A percentile compares a stretch with the other conserved stretches of the same genome.
Evolutionary conservation across 805 yeast species (phyloP).

Genomic region (Starmerella etchellsii): DNA sequence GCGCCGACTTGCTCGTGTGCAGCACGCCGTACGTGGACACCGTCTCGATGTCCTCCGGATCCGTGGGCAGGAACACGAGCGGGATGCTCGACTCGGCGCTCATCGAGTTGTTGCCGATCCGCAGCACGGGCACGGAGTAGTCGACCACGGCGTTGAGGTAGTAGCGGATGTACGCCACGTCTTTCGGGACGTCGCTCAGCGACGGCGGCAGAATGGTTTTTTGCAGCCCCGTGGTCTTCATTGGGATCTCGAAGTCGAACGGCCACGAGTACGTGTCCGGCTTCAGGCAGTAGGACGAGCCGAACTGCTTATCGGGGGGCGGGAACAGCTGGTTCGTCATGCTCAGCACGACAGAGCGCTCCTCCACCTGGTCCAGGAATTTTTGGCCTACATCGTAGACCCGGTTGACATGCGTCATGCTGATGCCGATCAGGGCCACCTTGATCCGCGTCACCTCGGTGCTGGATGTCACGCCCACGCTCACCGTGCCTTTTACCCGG

Average conservation of each 20-base stretch:
- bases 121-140: background rate
- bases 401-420: conserved; percentile 44
- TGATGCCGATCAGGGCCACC: conserved; percentile 49
- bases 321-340: conserved; percentile 27
- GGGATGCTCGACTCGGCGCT: background rate
- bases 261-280: conserved; percentile 28
- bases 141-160: conserved; percentile 5
- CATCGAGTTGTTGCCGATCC: conserved; percentile 1
- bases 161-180: conserved; percentile 12
- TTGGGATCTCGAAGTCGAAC: conserved; percentile 27
- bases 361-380: conserved; percentile 18
- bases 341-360: conserved; percentile 24
- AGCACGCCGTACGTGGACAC: conserved; percentile 17
- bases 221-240: conserved; percentile 1
- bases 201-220: conserved; percentile 12
- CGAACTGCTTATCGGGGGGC: conserved; percentile 21
- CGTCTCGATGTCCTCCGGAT: conserved; percentile 11
- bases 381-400: conserved; percentile 19
- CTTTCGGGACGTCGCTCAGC: conserved; percentile 15
- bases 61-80: conserved; percentile 38
- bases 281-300: conserved; percentile 25
- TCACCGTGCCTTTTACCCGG: conserved; percentile 9
- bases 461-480: conserved; percentile 5
- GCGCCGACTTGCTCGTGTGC: conserved; percentile 6
- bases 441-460: conserved; percentile 30